Evolutionary conservation across 768 basidiomycete genomes (phyloP).

Genomic region (Hysterangium stoloniferum): DNA sequence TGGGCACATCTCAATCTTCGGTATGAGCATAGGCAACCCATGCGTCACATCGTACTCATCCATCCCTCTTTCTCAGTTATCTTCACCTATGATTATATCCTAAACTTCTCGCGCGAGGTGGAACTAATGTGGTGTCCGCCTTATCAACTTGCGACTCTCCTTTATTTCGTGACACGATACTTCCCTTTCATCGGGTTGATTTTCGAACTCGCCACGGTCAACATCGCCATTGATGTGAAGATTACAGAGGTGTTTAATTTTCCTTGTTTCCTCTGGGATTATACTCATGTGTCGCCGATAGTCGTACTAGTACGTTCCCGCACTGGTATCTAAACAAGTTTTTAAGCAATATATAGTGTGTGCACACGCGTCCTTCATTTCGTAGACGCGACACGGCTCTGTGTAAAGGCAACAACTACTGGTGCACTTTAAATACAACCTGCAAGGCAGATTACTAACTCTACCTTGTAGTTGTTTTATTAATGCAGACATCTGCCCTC

Average conservation of each 20-base stretch:
- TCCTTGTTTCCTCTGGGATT: neutral
- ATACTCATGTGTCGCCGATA: neutral
- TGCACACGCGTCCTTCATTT: neutral
- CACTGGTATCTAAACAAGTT: too few species aligned
- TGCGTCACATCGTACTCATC: too few species aligned
- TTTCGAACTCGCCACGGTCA: conserved; percentile 1
- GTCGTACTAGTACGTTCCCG: too few species aligned
- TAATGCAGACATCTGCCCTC: conserved; percentile 8
- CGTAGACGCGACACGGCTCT: neutral
- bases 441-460: neutral
- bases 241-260: neutral
- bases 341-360: too few species aligned
- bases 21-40: too few species aligned
- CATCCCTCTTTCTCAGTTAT: too few species aligned
- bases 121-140: conserved; percentile 2
- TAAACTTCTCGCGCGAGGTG: conserved; percentile 4
- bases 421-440: neutral
- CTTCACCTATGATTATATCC: conserved; percentile 4
- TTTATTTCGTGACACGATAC: conserved; percentile 6
- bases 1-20: neutral
- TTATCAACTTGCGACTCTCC: neutral
- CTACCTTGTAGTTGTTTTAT: neutral
- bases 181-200: conserved; percentile 2
- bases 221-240: neutral
- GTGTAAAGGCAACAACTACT: neutral